These are phyloP conservation scores for Solanum ossicruentum DNA, from an alignment of 257 asterid genomes.

Conservation along the genomic window DNA sequence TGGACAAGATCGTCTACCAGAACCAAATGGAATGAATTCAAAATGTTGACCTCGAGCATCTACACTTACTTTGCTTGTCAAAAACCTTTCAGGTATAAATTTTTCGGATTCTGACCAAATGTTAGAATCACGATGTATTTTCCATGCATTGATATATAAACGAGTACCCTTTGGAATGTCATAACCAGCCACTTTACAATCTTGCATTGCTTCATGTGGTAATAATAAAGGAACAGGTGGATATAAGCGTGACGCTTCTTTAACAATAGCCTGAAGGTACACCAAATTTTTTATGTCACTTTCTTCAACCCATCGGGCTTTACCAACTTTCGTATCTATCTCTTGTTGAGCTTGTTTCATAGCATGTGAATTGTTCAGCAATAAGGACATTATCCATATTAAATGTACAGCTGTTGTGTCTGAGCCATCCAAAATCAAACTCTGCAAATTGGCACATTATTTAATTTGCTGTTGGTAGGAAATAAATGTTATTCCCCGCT, in stretches of 20 bases:
- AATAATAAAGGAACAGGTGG: constrained; percentile 35
- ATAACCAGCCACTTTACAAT: constrained; percentile 30
- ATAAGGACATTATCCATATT: constrained; percentile 32
- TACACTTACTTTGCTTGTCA: constrained; percentile 17
- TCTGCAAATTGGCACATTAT: constrained; percentile 10
- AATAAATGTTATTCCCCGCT: neutral
- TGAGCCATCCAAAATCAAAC: constrained; percentile 40
- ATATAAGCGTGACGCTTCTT: constrained; percentile 39
- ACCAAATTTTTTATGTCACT: constrained; percentile 28
- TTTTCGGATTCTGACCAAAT: constrained; percentile 35
- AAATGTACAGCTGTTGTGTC: constrained; percentile 37
- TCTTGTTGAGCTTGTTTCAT: constrained; percentile 33
- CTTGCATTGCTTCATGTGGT: constrained; percentile 31
- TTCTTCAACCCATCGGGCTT: constrained; percentile 36
- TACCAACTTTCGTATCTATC: constrained; percentile 27
- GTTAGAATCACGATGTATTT: constrained; percentile 36
- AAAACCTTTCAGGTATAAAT: constrained; percentile 37
- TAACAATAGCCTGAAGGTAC: constrained; percentile 39
- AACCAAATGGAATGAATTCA: constrained; percentile 48
- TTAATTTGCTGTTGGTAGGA: neutral
- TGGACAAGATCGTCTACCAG: constrained; percentile 7
- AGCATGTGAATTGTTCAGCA: constrained; percentile 19
- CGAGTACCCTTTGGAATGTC: constrained; percentile 27
- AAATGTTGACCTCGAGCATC: constrained; percentile 28
- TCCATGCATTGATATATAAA: constrained; percentile 31